These are phyloP conservation scores for Globisporangium abappressorium DNA, from an alignment of 352 stramenopile genomes.

Conservation along the genomic window DNA sequence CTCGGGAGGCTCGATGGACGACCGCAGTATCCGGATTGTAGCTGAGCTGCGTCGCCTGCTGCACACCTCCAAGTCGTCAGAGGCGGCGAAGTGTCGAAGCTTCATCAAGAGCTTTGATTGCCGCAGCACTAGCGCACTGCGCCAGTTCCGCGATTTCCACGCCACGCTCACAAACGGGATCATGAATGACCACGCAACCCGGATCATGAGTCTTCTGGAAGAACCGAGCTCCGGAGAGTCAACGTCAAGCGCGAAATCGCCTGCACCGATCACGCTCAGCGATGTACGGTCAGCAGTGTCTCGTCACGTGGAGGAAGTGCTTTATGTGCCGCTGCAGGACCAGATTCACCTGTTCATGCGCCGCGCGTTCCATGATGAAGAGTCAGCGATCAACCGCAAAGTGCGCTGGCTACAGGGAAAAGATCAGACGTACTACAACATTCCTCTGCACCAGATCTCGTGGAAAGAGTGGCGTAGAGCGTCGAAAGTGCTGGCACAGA, in stretches of 20 bases:
- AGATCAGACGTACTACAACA: conserved; percentile 89
- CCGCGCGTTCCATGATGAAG: conserved; percentile 68
- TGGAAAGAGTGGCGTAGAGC: conserved; percentile 83
- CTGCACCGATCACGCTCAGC: conserved; percentile 42
- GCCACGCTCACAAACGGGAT: conserved; percentile 54
- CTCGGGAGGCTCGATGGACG: conserved; percentile 39
- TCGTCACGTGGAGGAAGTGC: conserved; percentile 78
- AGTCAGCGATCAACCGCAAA: conserved; percentile 78
- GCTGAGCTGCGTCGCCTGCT: conserved; percentile 71
- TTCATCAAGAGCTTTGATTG: conserved; percentile 66
- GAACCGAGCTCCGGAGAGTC: conserved; percentile 31
- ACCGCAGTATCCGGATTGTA: conserved; percentile 80
- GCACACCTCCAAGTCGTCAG: conserved; percentile 73
- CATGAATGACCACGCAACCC: conserved; percentile 54
- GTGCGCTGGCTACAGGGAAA: conserved; percentile 89
- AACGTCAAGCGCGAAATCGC: conserved; percentile 18
- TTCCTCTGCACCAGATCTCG: conserved; percentile 76
- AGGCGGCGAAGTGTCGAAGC: conserved; percentile 62
- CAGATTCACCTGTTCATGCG: conserved; percentile 56
- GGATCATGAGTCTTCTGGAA: conserved; percentile 59
- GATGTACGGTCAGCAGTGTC: conserved; percentile 60
- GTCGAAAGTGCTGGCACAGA: conserved; percentile 66
- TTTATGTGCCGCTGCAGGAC: conserved; percentile 68
- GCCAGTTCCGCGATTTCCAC: conserved; percentile 66
- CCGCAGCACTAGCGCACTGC: conserved; percentile 36